Evolutionary conservation across 2,329 filamentous ascomycete genomes (phyloP).

Genomic region (Dactylellina parvicollis): DNA sequence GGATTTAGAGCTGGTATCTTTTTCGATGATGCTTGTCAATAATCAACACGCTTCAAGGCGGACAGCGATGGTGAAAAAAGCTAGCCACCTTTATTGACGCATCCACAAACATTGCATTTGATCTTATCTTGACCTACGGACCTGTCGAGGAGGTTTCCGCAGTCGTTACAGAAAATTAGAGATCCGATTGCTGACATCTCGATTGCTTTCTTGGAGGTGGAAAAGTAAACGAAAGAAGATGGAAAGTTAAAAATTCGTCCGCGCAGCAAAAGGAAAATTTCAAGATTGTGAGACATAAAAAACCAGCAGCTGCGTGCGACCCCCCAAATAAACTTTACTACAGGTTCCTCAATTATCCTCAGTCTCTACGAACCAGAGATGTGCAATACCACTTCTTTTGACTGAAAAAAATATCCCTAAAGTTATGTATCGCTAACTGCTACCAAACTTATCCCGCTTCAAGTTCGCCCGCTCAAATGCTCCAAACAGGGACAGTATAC

Average conservation of each 20-base stretch:
- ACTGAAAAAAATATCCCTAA: no score
- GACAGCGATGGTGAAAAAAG: slow-evolving; percentile 27
- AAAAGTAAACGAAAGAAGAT: neutral
- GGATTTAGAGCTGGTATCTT: slow-evolving; percentile 78
- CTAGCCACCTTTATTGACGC: slow-evolving; percentile 78
- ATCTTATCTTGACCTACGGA: slow-evolving; percentile 80
- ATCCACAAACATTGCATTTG: slow-evolving; percentile 84
- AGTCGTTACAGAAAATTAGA: slow-evolving; percentile 90
- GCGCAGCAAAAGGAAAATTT: slow-evolving; percentile 19
- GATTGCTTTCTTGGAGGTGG: neutral
- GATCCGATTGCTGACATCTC: slow-evolving; percentile 89
- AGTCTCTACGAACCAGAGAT: no score
- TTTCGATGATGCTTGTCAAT: neutral
- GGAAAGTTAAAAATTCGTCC: neutral
- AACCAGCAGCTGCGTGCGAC: neutral
- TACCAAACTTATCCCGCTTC: no score
- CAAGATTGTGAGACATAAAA: slow-evolving; percentile 47
- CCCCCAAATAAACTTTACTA: neutral
- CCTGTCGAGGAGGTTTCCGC: slow-evolving; percentile 86
- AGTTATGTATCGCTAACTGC: no score
- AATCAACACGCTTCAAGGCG: neutral
- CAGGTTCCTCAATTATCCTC: no score
- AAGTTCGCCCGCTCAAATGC: no score
- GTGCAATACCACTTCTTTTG: no score
- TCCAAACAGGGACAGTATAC: neutral